phyloP scores from a whole-genome alignment of 176 grass and related monocot species.

The Musa troglodytarum region DNA sequence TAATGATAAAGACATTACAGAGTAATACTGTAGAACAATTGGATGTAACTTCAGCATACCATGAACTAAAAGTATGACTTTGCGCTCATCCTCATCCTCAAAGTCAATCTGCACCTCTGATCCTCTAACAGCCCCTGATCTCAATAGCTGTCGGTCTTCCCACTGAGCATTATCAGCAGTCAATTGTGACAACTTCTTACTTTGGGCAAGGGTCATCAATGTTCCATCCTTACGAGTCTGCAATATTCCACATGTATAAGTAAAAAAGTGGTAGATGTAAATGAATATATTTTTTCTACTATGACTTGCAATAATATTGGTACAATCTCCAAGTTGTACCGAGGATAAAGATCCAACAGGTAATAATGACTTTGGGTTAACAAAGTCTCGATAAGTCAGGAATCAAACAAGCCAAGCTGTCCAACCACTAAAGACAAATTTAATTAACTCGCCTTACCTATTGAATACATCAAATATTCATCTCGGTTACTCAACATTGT shows the following conservation, averaged over 20 bases:
- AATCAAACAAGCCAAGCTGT: too few relatives aligned
- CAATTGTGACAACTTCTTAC: slow-evolving; percentile 95
- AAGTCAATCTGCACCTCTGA: slow-evolving; percentile 97
- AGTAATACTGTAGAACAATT: not conserved
- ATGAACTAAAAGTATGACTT: slow-evolving; percentile 99
- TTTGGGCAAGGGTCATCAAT: slow-evolving; percentile 87
- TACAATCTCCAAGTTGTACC: too few relatives aligned
- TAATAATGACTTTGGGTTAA: too few relatives aligned
- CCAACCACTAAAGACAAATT: too few relatives aligned
- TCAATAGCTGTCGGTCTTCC: slow-evolving; percentile 92
- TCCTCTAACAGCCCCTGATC: slow-evolving; percentile 95
- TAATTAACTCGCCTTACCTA: too few relatives aligned
- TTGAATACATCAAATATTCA: too few relatives aligned
- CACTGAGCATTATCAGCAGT: slow-evolving; percentile 98
- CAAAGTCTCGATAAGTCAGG: too few relatives aligned
- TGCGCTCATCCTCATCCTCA: slow-evolving; percentile 96
- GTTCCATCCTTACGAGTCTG: slow-evolving; percentile 85
- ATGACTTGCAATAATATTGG: too few relatives aligned
- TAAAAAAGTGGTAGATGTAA: not conserved
- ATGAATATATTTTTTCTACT: not conserved
- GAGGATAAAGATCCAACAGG: too few relatives aligned
- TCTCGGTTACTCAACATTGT: too few relatives aligned
- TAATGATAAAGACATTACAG: not conserved
- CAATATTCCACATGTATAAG: slow-evolving; percentile 21
- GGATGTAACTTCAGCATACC: slow-evolving; percentile 37